Percentiles rank a stretch among this genome's conserved stretches.
Evolutionary conservation across 495 filamentous ascomycete genomes (phyloP).

Genomic region (Achaetomiella virescens): DNA sequence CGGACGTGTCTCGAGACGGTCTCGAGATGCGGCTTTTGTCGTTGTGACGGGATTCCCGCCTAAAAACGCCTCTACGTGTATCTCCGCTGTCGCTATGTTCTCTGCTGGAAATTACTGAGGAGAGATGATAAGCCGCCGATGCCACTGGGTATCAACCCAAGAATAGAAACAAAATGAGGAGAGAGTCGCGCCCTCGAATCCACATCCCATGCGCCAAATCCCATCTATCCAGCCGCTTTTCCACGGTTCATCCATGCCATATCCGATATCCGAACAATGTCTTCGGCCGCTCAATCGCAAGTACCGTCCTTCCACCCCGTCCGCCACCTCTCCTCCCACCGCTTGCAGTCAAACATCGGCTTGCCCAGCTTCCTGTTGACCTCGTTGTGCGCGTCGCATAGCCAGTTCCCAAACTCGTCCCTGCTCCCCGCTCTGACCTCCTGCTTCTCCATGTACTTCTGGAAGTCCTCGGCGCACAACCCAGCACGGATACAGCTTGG

Average conservation of each 20-base stretch:
- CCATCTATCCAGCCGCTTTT: neutral
- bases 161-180: neutral
- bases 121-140: constrained; percentile 6
- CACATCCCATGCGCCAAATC: constrained; percentile 6
- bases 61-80: neutral
- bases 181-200: neutral
- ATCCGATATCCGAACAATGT: neutral
- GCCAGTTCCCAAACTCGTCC: constrained; percentile 81
- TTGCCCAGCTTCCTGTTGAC: constrained; percentile 95
- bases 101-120: neutral
- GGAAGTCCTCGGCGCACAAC: constrained; percentile 90
- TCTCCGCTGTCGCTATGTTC: neutral
- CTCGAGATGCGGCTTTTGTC: neutral
- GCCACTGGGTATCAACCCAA: neutral
- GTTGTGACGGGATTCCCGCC: no score
- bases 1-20: neutral
- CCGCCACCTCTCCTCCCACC: constrained; percentile 93
- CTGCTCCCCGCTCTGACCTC: constrained; percentile 60
- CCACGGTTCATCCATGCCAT: neutral
- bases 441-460: constrained; percentile 68
- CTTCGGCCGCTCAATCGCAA: constrained; percentile 34
- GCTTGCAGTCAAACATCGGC: constrained; percentile 79
- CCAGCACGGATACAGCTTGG: constrained; percentile 89
- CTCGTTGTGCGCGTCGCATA: constrained; percentile 97
- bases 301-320: constrained; percentile 87